Conservation (phyloP, 2,329 filamentous ascomycete genomes). For the Fusarium sp. region DNA sequence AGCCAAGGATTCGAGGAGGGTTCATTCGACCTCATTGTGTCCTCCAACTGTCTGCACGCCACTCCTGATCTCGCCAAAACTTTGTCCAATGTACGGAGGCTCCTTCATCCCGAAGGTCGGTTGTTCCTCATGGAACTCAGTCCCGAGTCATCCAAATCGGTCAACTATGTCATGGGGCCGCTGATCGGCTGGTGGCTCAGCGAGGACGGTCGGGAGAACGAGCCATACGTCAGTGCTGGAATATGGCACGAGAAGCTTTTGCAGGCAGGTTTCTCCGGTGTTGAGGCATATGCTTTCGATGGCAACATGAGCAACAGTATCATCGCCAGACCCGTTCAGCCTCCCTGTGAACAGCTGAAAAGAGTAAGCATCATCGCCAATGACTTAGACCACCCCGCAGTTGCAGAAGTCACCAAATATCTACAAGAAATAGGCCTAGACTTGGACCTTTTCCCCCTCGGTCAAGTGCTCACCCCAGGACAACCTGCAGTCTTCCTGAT, state of each 20-base stretch:
- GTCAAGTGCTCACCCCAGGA: slow-evolving; percentile 1
- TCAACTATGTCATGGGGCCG: slow-evolving; percentile 12
- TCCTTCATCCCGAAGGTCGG: slow-evolving; percentile 22
- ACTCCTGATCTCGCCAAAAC: slow-evolving; percentile 11
- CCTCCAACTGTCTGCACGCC: slow-evolving; percentile 18
- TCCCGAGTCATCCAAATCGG: slow-evolving; percentile 6
- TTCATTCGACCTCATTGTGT: slow-evolving; percentile 23
- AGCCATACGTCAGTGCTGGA: slow-evolving; percentile 6
- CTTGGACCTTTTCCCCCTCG: slow-evolving; percentile 7
- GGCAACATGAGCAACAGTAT: slow-evolving; percentile 11
- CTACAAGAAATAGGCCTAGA: background rate
- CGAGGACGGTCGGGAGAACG: slow-evolving; percentile 1
- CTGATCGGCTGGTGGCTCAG: slow-evolving; percentile 9
- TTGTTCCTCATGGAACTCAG: slow-evolving; percentile 12
- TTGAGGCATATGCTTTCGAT: slow-evolving; percentile 9
- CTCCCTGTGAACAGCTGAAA: background rate
- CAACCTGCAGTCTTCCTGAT: slow-evolving; percentile 8
- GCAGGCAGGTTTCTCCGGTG: slow-evolving; percentile 3
- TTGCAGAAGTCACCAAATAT: background rate
- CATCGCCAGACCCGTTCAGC: slow-evolving; percentile 6
- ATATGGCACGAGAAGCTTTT: slow-evolving; percentile 2
- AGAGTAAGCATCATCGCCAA: background rate
- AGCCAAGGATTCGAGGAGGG: slow-evolving; percentile 14
- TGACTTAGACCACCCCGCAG: background rate
- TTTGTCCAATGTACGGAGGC: slow-evolving; percentile 7